phyloP scores from a whole-genome alignment of 805 yeast species.

The Wickerhamomyces ciferrii region DNA sequence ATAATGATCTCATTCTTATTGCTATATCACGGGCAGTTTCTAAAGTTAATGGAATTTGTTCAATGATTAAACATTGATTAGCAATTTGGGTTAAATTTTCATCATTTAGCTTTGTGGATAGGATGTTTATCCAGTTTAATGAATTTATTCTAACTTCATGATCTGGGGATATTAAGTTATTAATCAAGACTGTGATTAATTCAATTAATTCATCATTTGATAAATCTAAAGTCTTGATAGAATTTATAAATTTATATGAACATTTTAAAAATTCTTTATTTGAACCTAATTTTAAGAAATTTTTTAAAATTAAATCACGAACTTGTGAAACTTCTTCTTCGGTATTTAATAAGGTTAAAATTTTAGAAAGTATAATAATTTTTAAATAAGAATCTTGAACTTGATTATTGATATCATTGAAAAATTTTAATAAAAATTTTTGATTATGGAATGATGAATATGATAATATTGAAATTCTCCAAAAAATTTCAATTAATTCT shows the following conservation, averaged over 20 bases:
- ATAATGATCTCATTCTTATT: slow-evolving; percentile 59
- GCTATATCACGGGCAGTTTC: slow-evolving; percentile 70
- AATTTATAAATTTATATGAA: not conserved
- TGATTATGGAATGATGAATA: slow-evolving; percentile 26
- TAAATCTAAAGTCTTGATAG: not conserved
- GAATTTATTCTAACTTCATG: slow-evolving; percentile 45
- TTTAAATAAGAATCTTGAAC: slow-evolving; percentile 9
- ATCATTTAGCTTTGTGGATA: slow-evolving; percentile 21
- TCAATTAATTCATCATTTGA: slow-evolving; percentile 1
- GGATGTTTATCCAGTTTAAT: slow-evolving; percentile 36
- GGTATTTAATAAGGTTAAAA: slow-evolving; percentile 8
- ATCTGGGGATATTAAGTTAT: slow-evolving; percentile 43
- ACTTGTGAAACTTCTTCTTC: not conserved
- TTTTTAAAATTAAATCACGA: slow-evolving; percentile 5
- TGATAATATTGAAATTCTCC: slow-evolving; percentile 44
- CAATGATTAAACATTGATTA: slow-evolving; percentile 54
- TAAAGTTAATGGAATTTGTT: slow-evolving; percentile 67
- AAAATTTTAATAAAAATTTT: slow-evolving; percentile 2
- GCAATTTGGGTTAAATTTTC: slow-evolving; percentile 33
- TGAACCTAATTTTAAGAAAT: slow-evolving; percentile 7
- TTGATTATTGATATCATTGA: not conserved
- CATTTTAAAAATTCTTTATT: not conserved
- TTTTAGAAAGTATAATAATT: slow-evolving; percentile 9
- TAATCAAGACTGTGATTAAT: slow-evolving; percentile 22
- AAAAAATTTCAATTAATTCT: slow-evolving; percentile 36